These are phyloP conservation scores for Suillus weaverae DNA, from an alignment of 768 basidiomycete species.

Conservation along the genomic window DNA sequence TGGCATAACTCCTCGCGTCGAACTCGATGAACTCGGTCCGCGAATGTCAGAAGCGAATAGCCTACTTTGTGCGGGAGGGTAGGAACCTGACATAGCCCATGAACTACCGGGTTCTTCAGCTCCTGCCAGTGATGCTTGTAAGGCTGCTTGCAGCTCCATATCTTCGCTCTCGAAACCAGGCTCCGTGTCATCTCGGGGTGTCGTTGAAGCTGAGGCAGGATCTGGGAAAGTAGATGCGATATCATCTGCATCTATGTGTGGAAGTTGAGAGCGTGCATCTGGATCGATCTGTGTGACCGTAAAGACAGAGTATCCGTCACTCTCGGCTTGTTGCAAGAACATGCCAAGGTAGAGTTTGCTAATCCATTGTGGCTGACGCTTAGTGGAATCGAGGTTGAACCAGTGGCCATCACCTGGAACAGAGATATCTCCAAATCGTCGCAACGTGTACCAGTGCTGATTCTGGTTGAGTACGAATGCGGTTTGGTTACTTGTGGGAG, in stretches of 20 bases:
- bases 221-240: constrained; percentile 65
- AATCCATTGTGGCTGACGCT: constrained; percentile 75
- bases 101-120: constrained; percentile 7
- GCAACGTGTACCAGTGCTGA: constrained; percentile 88
- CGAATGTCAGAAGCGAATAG: constrained; percentile 28
- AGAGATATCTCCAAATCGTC: constrained; percentile 66
- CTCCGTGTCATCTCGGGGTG: constrained; percentile 13
- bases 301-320: constrained; percentile 83
- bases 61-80: constrained; percentile 27
- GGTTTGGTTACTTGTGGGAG: constrained; percentile 60
- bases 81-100: constrained; percentile 15
- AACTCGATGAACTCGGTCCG: constrained; percentile 12
- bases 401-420: constrained; percentile 61
- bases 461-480: constrained; percentile 86
- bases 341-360: constrained; percentile 80
- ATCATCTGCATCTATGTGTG: constrained; percentile 70
- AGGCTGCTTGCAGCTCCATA: constrained; percentile 80
- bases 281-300: constrained; percentile 68
- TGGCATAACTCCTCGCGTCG: constrained; percentile 16
- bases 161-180: constrained; percentile 77
- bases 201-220: constrained; percentile 36
- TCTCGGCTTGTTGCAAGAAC: constrained; percentile 84
- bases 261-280: constrained; percentile 50
- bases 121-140: constrained; percentile 73
- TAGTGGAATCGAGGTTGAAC: constrained; percentile 87